Evolutionary conservation across 148 eudicot genomes (phyloP).

Genomic region (Rhododendron kiyosumense): DNA sequence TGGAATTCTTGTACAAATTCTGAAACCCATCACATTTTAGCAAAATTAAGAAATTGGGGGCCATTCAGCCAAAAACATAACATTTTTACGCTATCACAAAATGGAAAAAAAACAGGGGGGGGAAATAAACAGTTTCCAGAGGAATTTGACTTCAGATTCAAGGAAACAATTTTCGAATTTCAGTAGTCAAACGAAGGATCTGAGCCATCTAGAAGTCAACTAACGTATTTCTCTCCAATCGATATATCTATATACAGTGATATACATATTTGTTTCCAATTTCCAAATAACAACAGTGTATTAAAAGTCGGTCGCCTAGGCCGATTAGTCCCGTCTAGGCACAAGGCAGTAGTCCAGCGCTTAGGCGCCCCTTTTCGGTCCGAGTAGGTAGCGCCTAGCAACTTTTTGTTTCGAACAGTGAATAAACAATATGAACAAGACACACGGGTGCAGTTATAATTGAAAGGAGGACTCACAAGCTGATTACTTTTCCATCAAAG

Average conservation of each 20-base stretch:
- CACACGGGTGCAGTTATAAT: neutral
- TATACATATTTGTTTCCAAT: neutral
- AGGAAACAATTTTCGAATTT: neutral
- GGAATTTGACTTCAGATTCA: neutral
- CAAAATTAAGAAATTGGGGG: neutral
- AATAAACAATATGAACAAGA: neutral
- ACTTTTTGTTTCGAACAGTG: too few species aligned
- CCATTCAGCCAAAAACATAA: neutral
- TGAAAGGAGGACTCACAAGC: slow-evolving; percentile 37
- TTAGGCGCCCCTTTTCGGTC: too few species aligned
- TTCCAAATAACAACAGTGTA: neutral
- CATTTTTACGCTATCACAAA: neutral
- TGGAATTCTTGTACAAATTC: neutral
- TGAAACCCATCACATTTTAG: neutral
- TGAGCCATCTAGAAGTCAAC: neutral
- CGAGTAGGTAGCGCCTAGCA: too few species aligned
- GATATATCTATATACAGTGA: neutral
- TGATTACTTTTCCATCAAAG: slow-evolving; percentile 42
- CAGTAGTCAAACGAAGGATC: neutral
- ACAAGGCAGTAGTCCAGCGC: too few species aligned
- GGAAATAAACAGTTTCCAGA: neutral
- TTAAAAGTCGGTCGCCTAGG: too few species aligned
- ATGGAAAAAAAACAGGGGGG: too few species aligned
- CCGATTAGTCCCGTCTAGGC: too few species aligned
- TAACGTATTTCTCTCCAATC: neutral